Evolutionary conservation across 768 basidiomycete species (phyloP), one percentile per base, ranked within the genome.

Genomic region (Erythrobasidium yunnanense): DNA sequence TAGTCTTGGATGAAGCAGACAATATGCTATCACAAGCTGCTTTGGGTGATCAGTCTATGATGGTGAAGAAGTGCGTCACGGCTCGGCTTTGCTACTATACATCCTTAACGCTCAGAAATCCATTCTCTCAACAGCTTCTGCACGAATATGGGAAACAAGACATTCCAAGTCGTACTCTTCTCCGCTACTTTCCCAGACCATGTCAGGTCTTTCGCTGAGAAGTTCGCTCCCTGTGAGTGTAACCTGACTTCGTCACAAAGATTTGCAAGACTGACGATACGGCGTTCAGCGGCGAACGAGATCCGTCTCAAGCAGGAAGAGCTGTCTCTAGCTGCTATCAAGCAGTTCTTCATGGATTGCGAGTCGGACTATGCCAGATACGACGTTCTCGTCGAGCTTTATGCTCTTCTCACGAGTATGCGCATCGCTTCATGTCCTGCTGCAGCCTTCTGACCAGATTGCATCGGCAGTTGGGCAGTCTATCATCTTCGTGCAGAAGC

Each of bases 311-410:
- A 90, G 77, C 86, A 84, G 74, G 90, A 92, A 74, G 95, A 99
- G 74, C 81, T 99, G 50, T 87, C 86, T 27, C 88, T 97, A 23
- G 88, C 90, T 57, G 88, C 87, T 42, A 96, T 99, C 77, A 84
- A 87, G 69, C 95, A 99, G 73, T 93, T 97, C 76, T 97, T 90
- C 78, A 87, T 99, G 86, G 91, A 97, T 75, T 97, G 93, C 78
- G 83, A 78, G 75, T 80, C 87, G 74, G 92, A 88, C 74, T 84
- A 88, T 33, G 85, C 90, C 72, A 96, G 97, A 83, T 97, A 90
- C 76, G 91, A 96, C 68, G 88, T 96, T 55, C 80, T 99, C 47
- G 88, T 93, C 33, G 84, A 84, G 56, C 78, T 99, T 20, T 99
- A 99, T 76, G 82, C 83, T 66, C 80, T 95, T 34, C 79, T 99